These are phyloP conservation scores for Mariannaea elegans DNA, from an alignment of 2,329 filamentous ascomycete species.

Conservation along the genomic window DNA sequence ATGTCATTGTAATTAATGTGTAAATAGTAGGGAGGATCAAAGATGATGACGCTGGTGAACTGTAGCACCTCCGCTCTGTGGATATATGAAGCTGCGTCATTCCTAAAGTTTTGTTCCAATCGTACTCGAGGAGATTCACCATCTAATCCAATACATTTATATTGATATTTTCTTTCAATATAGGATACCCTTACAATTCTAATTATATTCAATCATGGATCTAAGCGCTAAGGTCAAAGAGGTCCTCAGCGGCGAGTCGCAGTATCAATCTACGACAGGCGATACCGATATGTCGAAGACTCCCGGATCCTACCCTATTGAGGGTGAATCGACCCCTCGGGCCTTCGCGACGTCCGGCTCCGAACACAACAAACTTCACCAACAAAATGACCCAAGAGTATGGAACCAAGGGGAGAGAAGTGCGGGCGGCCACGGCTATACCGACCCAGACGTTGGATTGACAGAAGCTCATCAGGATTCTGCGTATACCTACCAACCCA, in stretches of 20 bases:
- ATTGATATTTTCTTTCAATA: not conserved
- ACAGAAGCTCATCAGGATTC: conserved; percentile 7
- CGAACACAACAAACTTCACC: conserved; percentile 35
- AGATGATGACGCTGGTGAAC: not conserved
- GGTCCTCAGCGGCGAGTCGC: not conserved
- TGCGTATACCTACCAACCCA: not conserved
- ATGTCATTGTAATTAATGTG: not conserved
- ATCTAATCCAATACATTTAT: not conserved
- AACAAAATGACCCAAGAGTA: conserved; percentile 29
- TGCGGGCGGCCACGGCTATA: conserved; percentile 19
- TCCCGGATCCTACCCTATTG: conserved; percentile 29
- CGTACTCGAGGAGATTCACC: not conserved
- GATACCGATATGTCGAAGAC: conserved; percentile 14
- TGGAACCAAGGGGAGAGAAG: conserved; percentile 14
- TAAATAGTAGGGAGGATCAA: not conserved
- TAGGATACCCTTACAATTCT: not conserved
- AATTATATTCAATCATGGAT: not conserved
- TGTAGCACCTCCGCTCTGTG: not conserved
- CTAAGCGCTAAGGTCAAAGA: not conserved
- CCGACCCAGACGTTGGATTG: conserved; percentile 28
- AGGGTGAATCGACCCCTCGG: not conserved
- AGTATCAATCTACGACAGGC: not conserved
- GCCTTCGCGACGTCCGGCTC: conserved; percentile 10
- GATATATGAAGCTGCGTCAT: not conserved
- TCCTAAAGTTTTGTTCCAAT: not conserved